phyloP scores from a whole-genome alignment of 2,329 filamentous ascomycete genomes.

The Stachybotrys chlorohalonatus region DNA sequence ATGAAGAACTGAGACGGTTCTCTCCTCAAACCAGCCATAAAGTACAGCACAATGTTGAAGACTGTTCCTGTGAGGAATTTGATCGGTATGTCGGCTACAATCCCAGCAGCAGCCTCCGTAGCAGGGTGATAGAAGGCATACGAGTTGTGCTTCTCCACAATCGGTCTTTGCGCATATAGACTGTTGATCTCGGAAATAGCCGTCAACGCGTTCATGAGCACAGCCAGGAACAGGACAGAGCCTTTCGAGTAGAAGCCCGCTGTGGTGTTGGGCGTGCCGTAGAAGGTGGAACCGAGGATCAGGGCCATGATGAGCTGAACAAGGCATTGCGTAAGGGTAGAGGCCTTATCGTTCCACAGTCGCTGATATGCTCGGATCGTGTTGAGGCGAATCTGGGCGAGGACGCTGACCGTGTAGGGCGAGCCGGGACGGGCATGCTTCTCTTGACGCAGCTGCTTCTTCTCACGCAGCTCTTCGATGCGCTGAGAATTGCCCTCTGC shows the following conservation, averaged over 20 bases:
- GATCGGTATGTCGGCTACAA: slow-evolving; percentile 47
- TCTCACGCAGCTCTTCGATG: slow-evolving; percentile 31
- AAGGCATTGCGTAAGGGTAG: slow-evolving; percentile 33
- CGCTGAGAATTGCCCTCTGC: slow-evolving; percentile 20
- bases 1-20: slow-evolving; percentile 64
- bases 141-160: slow-evolving; percentile 38
- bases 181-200: slow-evolving; percentile 46
- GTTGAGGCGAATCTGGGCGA: slow-evolving; percentile 43
- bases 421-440: slow-evolving; percentile 45
- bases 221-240: slow-evolving; percentile 49
- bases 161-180: slow-evolving; percentile 33
- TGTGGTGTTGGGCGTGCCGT: slow-evolving; percentile 37
- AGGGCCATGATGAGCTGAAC: slow-evolving; percentile 47
- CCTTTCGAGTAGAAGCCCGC: slow-evolving; percentile 44
- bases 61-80: slow-evolving; percentile 40
- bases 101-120: slow-evolving; percentile 44
- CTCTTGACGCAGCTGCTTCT: slow-evolving; percentile 41
- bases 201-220: slow-evolving; percentile 49
- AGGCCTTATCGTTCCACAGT: slow-evolving; percentile 41
- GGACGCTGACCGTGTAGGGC: slow-evolving; percentile 46
- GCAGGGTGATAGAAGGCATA: slow-evolving; percentile 43
- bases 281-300: slow-evolving; percentile 55
- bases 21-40: slow-evolving; percentile 42
- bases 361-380: slow-evolving; percentile 42
- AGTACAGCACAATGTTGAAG: slow-evolving; percentile 52